Conservation (phyloP, 352 stramenopile genomes). For the Pythium rishiriense region DNA sequence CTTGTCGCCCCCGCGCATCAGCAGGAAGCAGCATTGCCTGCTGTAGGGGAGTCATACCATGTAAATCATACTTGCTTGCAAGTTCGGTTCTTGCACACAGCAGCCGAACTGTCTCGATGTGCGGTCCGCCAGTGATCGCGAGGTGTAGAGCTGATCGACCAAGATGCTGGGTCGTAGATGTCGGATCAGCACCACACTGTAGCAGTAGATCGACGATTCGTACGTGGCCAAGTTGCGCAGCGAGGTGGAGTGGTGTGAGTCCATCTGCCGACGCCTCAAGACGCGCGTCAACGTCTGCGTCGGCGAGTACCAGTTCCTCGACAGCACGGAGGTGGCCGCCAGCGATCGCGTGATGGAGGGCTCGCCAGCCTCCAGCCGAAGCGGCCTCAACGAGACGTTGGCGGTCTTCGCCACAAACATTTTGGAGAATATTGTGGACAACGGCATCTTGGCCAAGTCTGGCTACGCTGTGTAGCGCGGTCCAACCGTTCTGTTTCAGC, state of each 20-base stretch:
- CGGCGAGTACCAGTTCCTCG: conserved; percentile 36
- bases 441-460: conserved; percentile 32
- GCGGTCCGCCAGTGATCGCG: conserved; percentile 22
- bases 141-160: conserved; percentile 35
- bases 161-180: conserved; percentile 23
- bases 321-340: conserved; percentile 31
- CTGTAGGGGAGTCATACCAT: conserved; percentile 36
- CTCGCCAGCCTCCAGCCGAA: conserved; percentile 33
- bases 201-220: conserved; percentile 38
- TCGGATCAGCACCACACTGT: conserved; percentile 37
- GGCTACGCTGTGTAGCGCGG: conserved; percentile 40
- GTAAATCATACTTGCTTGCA: conserved; percentile 12
- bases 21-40: conserved; percentile 23
- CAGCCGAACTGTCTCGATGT: conserved; percentile 12
- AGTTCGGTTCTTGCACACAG: conserved; percentile 29
- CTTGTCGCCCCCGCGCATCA: conserved; percentile 7
- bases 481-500: conserved; percentile 29
- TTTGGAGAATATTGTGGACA: conserved; percentile 24
- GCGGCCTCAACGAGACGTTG: conserved; percentile 14
- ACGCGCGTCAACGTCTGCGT: conserved; percentile 31
- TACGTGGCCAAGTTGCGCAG: conserved; percentile 22
- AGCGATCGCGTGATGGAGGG: conserved; percentile 40
- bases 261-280: conserved; percentile 28
- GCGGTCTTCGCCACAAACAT: background rate
- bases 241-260: conserved; percentile 39